phyloP scores from a whole-genome alignment of 768 basidiomycete species.

The Hygrophorus pudorinus region DNA sequence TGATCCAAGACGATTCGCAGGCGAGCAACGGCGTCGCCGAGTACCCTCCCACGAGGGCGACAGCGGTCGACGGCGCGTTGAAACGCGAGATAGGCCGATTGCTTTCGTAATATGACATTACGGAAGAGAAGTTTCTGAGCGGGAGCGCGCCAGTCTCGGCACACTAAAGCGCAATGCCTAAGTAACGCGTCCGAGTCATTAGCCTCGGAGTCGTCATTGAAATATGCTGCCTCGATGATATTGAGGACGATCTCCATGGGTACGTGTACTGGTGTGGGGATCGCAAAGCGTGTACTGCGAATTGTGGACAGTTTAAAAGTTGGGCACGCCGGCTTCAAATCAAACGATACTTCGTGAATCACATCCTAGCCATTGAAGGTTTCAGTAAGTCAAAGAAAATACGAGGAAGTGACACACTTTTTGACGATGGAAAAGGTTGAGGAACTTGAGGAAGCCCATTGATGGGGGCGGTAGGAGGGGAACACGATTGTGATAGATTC shows the following conservation, averaged over 20 bases:
- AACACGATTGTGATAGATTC: neutral
- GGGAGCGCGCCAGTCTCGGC: slow-evolving; percentile 52
- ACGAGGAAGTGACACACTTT: slow-evolving; percentile 12
- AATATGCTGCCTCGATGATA: slow-evolving; percentile 51
- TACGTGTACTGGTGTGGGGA: slow-evolving; percentile 21
- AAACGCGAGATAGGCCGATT: slow-evolving; percentile 46
- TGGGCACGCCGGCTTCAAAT: slow-evolving; percentile 22
- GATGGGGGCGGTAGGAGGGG: neutral
- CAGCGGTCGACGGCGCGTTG: slow-evolving; percentile 36
- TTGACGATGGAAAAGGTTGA: slow-evolving; percentile 18
- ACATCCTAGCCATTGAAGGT: slow-evolving; percentile 19
- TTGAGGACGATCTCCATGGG: slow-evolving; percentile 56
- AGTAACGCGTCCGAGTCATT: slow-evolving; percentile 30
- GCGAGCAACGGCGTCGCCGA: slow-evolving; percentile 42
- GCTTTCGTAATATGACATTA: slow-evolving; percentile 42
- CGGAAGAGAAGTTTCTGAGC: slow-evolving; percentile 60
- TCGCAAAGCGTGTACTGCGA: slow-evolving; percentile 14
- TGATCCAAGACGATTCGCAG: slow-evolving; percentile 53
- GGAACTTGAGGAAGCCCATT: slow-evolving; percentile 24
- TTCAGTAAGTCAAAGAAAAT: slow-evolving; percentile 14
- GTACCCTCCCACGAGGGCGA: slow-evolving; percentile 36
- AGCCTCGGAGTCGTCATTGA: slow-evolving; percentile 24
- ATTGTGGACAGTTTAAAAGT: slow-evolving; percentile 12
- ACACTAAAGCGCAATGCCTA: slow-evolving; percentile 49
- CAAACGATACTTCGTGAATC: slow-evolving; percentile 27